phyloP scores from a whole-genome alignment of 2,329 filamentous ascomycete genomes.

The Podosphaera fusca region DNA sequence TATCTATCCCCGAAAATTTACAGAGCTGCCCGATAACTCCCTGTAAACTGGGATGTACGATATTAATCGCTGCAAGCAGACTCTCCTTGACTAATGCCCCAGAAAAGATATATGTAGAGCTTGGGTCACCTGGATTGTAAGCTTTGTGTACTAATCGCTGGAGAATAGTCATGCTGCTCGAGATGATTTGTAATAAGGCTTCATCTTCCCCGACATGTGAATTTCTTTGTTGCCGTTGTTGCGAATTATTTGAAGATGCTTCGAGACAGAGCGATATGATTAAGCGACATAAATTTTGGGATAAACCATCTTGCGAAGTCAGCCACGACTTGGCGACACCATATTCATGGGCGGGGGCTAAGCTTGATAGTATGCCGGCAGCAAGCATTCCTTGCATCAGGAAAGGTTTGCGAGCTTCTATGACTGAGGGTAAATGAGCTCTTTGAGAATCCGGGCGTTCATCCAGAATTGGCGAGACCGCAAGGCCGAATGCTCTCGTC shows the following conservation, averaged over 20 bases:
- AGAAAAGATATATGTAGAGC: constrained; percentile 29
- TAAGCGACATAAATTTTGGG: constrained; percentile 53
- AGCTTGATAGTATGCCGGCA: constrained; percentile 63
- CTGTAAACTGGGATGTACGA: constrained; percentile 36
- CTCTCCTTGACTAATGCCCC: constrained; percentile 43
- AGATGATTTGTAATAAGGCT: constrained; percentile 28
- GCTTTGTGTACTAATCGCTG: constrained; percentile 45
- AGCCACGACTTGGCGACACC: constrained; percentile 61
- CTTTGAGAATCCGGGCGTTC: constrained; percentile 29
- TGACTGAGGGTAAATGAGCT: constrained; percentile 35
- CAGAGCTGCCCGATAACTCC: constrained; percentile 47
- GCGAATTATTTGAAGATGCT: constrained; percentile 29
- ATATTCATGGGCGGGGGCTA: constrained; percentile 48
- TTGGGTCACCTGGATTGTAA: constrained; percentile 28
- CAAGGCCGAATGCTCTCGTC: constrained; percentile 67
- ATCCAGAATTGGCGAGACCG: constrained; percentile 67
- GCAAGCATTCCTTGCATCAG: constrained; percentile 82
- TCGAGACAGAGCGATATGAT: constrained; percentile 41
- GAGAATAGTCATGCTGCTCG: constrained; percentile 44
- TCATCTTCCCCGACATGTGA: constrained; percentile 16
- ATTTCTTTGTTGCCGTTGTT: constrained; percentile 14
- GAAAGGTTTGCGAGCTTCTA: constrained; percentile 68
- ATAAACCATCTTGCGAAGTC: constrained; percentile 61
- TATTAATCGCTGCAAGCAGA: constrained; percentile 42
- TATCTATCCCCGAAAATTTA: constrained; percentile 33